phyloP scores from a whole-genome alignment of 345 rosid species.

The Noccaea caerulescens region DNA sequence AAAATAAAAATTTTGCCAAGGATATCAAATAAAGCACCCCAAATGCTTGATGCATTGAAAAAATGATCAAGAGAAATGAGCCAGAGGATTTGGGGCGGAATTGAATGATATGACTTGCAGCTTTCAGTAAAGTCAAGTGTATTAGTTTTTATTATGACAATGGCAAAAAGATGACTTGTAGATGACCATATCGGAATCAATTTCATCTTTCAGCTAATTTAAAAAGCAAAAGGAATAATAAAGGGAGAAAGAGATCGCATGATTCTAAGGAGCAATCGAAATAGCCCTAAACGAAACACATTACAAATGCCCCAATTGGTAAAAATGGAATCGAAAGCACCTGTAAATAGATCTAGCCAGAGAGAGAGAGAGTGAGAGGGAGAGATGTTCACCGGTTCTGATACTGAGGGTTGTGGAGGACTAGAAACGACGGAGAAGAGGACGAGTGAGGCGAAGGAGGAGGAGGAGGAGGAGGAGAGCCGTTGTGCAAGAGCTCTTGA shows the following conservation, averaged over 20 bases:
- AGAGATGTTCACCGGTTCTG: constrained; percentile 46
- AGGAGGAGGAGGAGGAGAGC: constrained; percentile 59
- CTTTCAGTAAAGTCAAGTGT: not conserved
- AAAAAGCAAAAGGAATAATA: not conserved
- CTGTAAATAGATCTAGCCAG: constrained; percentile 33
- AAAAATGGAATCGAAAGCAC: not conserved
- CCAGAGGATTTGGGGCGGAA: not conserved
- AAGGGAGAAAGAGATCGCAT: not conserved
- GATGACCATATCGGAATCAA: constrained; percentile 1
- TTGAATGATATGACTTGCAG: not conserved
- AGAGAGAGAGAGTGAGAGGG: constrained; percentile 15
- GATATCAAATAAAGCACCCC: not conserved
- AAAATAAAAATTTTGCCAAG: not conserved
- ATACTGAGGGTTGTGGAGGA: constrained; percentile 47
- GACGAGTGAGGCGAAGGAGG: constrained; percentile 27
- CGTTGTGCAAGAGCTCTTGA: constrained; percentile 77
- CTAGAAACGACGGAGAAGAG: constrained; percentile 38
- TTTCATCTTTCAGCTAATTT: constrained; percentile 7
- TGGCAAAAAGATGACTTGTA: not conserved
- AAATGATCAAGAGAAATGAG: not conserved
- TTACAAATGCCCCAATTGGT: constrained; percentile 1
- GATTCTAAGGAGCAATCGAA: not conserved
- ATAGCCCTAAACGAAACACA: constrained; percentile 25
- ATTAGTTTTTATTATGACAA: not conserved
- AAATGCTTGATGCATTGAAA: too few species aligned